Evolutionary conservation across 1,284 basidiomycete genomes (phyloP).

Genomic region (Rhodotorula sp.): DNA sequence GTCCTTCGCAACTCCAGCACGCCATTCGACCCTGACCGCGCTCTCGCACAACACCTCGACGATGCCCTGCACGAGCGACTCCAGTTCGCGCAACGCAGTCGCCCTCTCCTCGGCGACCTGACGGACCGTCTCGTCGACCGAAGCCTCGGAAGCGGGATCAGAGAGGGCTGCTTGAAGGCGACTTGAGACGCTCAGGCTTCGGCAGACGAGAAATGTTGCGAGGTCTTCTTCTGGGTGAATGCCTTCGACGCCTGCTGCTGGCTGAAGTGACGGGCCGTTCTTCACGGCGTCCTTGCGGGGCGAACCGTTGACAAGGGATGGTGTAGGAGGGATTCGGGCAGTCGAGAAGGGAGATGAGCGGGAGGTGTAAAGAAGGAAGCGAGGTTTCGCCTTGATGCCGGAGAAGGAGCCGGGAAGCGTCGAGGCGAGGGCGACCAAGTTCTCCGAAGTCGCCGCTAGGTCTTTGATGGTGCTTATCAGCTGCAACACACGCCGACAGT

Average conservation of each 20-base stretch:
- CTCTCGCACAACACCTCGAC: constrained; percentile 25
- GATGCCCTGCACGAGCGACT: constrained; percentile 15
- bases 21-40: constrained; percentile 26
- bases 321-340: constrained; percentile 1
- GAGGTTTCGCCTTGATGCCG: constrained; percentile 30
- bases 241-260: neutral
- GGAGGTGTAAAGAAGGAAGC: constrained; percentile 30
- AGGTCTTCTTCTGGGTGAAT: constrained; percentile 30
- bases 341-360: constrained; percentile 3
- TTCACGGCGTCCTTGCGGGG: neutral
- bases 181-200: constrained; percentile 13
- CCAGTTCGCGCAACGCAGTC: constrained; percentile 16
- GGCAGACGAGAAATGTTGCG: constrained; percentile 34
- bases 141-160: neutral
- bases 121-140: neutral
- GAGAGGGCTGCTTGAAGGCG: constrained; percentile 25
- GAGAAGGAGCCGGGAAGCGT: constrained; percentile 26
- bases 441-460: constrained; percentile 13
- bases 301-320: constrained; percentile 13
- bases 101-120: neutral
- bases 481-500: too few relatives aligned
- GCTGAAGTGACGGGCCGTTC: neutral
- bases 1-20: constrained; percentile 1
- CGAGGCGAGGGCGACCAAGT: constrained; percentile 14
- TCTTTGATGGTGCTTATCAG: neutral